Base-by-base conservation (phyloP, 768 basidiomycete genomes). In the Kwoniella dendrophila region DNA sequence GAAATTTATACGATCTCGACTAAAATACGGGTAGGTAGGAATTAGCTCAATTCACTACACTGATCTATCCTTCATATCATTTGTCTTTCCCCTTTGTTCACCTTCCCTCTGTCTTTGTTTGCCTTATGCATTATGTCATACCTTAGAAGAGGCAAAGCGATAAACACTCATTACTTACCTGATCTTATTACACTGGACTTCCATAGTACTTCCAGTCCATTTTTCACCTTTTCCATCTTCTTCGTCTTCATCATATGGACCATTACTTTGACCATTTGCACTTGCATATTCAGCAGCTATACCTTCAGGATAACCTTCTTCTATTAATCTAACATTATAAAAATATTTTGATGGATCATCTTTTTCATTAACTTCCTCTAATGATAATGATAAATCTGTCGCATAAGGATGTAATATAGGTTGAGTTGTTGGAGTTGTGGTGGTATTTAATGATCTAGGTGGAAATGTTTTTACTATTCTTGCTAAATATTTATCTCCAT, bases 1-100 rank as follows among this genome's bases (percentile, higher is more conserved):
- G 80, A 98, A 98, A 20, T 92, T 87, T 20, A 95, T 83, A 54
- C 94, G 90, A 78, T 99, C 96, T 63, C 96, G 93, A 73, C 94
- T 97, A 69, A 50, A 18, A 32, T n/a, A 30, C 27, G 29, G 3
- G 20, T 16, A 18, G 7, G 32, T n/a, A 26, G 27, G 57, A 20
- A 56, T 61, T 52, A 32, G 38, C 22, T 41, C 44, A 36, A 53
- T 27, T 48, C 47, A 48, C 12, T 27, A 55, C 33, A 32, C 27
- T n/a, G n/a, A 30, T 4, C 36, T 8, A 8, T 38, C 18, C 36
- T 38, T 38, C 36, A 38, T 18, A 38, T 38, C 36, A 16, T 24
- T 20, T 8, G 10, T 20, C 18, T 20, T 45, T 20, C 7, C 14
- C 44, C 44, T 47, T 10, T 11, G n/a, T n/a, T n/a, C n/a, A n/a